Base-by-base conservation (phyloP, 345 rosid genomes). In the Acer negundo region DNA sequence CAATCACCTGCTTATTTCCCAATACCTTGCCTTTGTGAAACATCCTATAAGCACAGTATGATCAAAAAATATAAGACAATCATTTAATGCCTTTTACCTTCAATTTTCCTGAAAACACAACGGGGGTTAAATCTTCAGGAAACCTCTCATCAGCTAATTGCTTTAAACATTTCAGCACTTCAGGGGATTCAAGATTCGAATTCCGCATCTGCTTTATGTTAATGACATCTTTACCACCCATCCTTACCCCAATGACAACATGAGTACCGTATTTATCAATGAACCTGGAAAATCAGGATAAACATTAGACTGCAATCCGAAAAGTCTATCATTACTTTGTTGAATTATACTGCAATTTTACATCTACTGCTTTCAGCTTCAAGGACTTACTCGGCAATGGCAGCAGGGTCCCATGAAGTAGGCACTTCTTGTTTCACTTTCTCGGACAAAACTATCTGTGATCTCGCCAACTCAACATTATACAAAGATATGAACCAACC, bases 401-500 rank as follows among this genome's bases (percentile, higher is more conserved):
- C 97, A 74, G 67, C 81, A 82, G 99, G 87, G 78, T 94, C 97
- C 99, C 99, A 96, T 59, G 91, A 86, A 76, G 88, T 75, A 74
- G 98, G 99, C 75, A 93, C 99, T 75, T 94, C 95, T 68, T 79
- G 81, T 81, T 85, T 92, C 70, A 96, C 86, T 66, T 85, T 85
- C 77, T 94, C 91, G 10, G 93, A 88, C 79, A 96, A 79, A 1
- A 84, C 78, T 15, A 96, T 2, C 19, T 88, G 91, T 26, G 94
- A 81, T 81, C 98, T 87, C 63, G 82, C 92, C 73, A 96, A 81
- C 86, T 90, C 99, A 19, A 92, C 88, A 81, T 88, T 90, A 73
- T 94, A 96, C 78, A 96, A 84, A n/a, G 92, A 86, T 70, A 94
- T 91, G 76, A 90, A 91, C 95, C 97, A 96, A 61, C 99, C 99